Evolutionary conservation across 2,329 filamentous ascomycete genomes (phyloP).

Genomic region (Ascochyta rabiei): DNA sequence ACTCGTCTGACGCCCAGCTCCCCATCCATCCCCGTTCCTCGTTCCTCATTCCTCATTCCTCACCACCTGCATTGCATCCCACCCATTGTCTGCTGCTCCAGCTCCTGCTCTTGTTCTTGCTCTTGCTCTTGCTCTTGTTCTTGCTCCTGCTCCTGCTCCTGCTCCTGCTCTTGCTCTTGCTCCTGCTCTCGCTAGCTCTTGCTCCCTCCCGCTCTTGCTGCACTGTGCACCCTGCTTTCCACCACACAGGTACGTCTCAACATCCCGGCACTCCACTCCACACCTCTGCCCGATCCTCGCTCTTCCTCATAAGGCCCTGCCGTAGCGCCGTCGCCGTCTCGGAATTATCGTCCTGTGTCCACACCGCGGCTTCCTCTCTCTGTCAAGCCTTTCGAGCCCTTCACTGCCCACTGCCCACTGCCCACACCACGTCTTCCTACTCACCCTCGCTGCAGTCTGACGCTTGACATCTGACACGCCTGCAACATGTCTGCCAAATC

Average conservation of each 20-base stretch:
- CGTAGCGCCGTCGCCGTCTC: slow-evolving; percentile 23
- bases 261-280: slow-evolving; percentile 27
- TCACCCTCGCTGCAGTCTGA: slow-evolving; percentile 34
- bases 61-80: background rate
- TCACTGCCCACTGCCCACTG: slow-evolving; percentile 20
- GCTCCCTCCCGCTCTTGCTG: slow-evolving; percentile 6
- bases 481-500: slow-evolving; percentile 89
- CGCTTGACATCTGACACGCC: slow-evolving; percentile 18
- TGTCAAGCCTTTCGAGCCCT: slow-evolving; percentile 9
- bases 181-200: no score
- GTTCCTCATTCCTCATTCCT: slow-evolving; percentile 15
- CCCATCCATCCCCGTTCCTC: slow-evolving; percentile 9
- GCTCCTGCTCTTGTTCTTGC: slow-evolving; percentile 3
- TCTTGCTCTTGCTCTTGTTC: slow-evolving; percentile 3
- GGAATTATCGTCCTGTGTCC: slow-evolving; percentile 24
- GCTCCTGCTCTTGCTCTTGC: slow-evolving; percentile 5
- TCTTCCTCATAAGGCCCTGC: slow-evolving; percentile 13
- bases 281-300: slow-evolving; percentile 28
- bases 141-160: background rate
- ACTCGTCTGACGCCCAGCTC: slow-evolving; percentile 27
- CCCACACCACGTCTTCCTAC: slow-evolving; percentile 17
- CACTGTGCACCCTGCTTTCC: slow-evolving; percentile 18
- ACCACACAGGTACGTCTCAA: slow-evolving; percentile 45
- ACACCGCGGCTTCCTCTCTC: slow-evolving; percentile 18
- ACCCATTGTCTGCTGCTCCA: background rate